These are phyloP conservation scores for Scenedesmus sp. DNA, from an alignment of 163 green algal genomes.

Conservation along the genomic window DNA sequence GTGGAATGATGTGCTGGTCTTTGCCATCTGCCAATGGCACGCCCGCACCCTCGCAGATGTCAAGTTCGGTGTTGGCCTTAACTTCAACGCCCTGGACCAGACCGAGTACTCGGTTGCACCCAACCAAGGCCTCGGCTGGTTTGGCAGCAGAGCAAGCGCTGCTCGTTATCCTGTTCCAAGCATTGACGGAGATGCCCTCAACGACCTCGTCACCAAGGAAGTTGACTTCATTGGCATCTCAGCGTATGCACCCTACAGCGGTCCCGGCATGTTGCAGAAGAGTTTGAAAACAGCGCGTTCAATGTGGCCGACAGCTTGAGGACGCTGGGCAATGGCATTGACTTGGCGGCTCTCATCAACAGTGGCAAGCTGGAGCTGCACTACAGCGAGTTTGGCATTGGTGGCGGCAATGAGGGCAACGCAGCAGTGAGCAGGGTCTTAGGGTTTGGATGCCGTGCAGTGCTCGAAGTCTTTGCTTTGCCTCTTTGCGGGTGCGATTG, in stretches of 20 bases:
- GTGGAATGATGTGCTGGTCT: neutral
- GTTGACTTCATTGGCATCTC: constrained; percentile 55
- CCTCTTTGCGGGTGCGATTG: no score
- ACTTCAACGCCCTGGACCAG: constrained; percentile 54
- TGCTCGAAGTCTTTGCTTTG: no score
- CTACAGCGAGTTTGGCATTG: constrained; percentile 50
- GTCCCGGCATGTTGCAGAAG: constrained; percentile 32
- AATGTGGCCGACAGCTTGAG: constrained; percentile 43
- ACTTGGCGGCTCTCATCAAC: constrained; percentile 43
- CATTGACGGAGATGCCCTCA: constrained; percentile 30
- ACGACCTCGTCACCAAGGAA: constrained; percentile 12
- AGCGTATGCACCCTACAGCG: constrained; percentile 50
- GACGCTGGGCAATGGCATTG: constrained; percentile 18
- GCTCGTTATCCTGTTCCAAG: neutral
- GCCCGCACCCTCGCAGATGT: neutral
- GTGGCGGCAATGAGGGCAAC: constrained; percentile 40
- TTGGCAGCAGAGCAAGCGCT: neutral
- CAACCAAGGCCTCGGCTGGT: neutral
- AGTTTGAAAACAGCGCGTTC: constrained; percentile 57
- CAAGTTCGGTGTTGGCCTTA: constrained; percentile 53
- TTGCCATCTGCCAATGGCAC: neutral
- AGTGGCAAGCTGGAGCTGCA: constrained; percentile 54
- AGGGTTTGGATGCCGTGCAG: constrained; percentile 2
- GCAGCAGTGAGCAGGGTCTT: constrained; percentile 9
- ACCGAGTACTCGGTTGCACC: neutral